phyloP scores from a whole-genome alignment of 176 grass and related monocot species.

The Raddia guianensis region DNA sequence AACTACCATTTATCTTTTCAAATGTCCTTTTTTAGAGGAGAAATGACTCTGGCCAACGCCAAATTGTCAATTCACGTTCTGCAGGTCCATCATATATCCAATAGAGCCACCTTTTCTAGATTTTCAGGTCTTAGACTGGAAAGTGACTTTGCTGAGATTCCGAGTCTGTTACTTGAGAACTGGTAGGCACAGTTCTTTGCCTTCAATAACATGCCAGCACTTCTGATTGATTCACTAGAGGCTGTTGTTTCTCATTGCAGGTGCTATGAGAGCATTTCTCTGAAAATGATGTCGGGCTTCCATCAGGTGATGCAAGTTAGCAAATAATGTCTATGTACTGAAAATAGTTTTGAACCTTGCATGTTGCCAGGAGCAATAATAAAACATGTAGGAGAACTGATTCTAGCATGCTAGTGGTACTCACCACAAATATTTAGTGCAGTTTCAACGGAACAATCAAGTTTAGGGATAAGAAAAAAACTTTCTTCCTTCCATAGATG shows the following conservation, averaged over 20 bases:
- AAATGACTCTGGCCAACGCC: constrained; percentile 9
- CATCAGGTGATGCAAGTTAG: constrained; percentile 74
- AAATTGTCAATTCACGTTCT: constrained; percentile 23
- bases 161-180: constrained; percentile 86
- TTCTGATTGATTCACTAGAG: constrained; percentile 22
- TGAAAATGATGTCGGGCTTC: constrained; percentile 98
- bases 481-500: constrained; percentile 18
- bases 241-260: constrained; percentile 46
- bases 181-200: constrained; percentile 58
- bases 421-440: neutral
- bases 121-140: constrained; percentile 78
- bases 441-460: constrained; percentile 1
- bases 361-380: neutral
- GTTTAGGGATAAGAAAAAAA: constrained; percentile 45
- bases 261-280: constrained; percentile 87
- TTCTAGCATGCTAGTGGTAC: neutral
- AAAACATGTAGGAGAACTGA: constrained; percentile 5
- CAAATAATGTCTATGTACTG: constrained; percentile 42
- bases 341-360: constrained; percentile 7
- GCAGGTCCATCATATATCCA: constrained; percentile 95
- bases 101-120: constrained; percentile 71
- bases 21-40: constrained; percentile 13
- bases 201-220: neutral
- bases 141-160: constrained; percentile 88
- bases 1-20: neutral